Evolutionary conservation across 202 grass and related monocot genomes (phyloP).

Genomic region (Musa balbisiana): DNA sequence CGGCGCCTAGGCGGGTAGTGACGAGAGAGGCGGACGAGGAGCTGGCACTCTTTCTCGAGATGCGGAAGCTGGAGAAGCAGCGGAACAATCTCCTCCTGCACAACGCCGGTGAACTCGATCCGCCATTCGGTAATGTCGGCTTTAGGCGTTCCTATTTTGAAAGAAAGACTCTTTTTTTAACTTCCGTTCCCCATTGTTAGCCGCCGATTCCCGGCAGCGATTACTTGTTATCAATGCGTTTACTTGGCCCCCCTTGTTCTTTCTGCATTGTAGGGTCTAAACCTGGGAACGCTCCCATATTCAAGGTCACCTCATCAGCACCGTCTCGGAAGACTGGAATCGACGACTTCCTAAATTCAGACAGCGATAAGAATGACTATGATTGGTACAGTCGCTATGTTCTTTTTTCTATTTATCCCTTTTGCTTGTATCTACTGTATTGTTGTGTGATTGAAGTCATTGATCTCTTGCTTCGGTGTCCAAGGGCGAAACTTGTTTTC

Average conservation of each 20-base stretch:
- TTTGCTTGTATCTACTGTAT: neutral
- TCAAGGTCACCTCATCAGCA: conserved; percentile 31
- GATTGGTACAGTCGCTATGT: conserved; percentile 50
- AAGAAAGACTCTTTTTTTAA: neutral
- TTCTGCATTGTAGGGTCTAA: conserved; percentile 42
- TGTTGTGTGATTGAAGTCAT: neutral
- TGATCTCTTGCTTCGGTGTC: too few relatives aligned
- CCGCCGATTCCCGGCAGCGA: neutral
- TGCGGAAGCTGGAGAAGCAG: conserved; percentile 79
- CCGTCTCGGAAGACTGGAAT: conserved; percentile 48
- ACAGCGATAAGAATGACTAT: conserved; percentile 90
- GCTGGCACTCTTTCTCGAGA: conserved; percentile 97
- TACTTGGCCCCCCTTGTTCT: neutral
- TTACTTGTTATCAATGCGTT: neutral
- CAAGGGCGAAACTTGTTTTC: neutral
- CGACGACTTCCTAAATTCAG: conserved; percentile 89
- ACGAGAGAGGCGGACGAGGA: conserved; percentile 96
- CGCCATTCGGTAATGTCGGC: conserved; percentile 20
- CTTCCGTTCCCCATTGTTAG: neutral
- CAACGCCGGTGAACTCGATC: conserved; percentile 22
- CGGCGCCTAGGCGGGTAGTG: conserved; percentile 3
- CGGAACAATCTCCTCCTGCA: conserved; percentile 14
- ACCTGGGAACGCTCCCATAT: conserved; percentile 34
- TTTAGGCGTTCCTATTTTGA: neutral
- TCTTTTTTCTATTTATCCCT: neutral